phyloP scores from a whole-genome alignment of 129 eudicot genomes.

The Centrapalus pauciflorus region DNA sequence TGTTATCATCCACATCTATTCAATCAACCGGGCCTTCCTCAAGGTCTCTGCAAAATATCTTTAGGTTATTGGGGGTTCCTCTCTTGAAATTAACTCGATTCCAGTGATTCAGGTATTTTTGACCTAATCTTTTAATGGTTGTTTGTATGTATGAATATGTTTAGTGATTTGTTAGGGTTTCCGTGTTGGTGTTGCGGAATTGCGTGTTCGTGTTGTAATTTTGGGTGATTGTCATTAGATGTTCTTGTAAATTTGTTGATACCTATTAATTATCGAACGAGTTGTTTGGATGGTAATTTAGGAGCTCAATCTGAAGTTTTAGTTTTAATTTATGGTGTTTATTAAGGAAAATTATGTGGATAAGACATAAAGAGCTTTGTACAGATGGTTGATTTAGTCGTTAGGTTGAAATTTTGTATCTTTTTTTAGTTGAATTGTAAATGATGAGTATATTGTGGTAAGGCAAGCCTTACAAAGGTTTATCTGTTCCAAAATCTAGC shows the following conservation, averaged over 20 bases:
- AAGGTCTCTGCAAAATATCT: background rate
- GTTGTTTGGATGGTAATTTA: background rate
- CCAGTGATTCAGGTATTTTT: constrained; percentile 12
- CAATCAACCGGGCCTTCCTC: constrained; percentile 3
- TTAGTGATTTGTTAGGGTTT: constrained; percentile 12
- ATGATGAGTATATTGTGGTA: background rate
- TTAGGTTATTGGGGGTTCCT: background rate
- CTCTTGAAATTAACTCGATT: background rate
- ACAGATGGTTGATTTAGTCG: background rate
- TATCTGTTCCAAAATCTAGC: background rate
- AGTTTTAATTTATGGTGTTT: background rate
- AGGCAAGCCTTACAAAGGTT: background rate
- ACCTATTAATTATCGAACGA: background rate
- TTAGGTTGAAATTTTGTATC: background rate
- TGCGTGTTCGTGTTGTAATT: background rate
- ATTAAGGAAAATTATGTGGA: constrained; percentile 1
- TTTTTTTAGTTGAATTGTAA: background rate
- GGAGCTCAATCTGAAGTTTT: background rate
- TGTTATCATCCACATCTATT: constrained; percentile 16
- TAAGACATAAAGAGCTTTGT: background rate
- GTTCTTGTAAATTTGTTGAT: background rate
- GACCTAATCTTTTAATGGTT: background rate
- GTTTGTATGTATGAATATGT: background rate
- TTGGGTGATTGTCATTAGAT: background rate
- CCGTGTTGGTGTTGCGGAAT: background rate